Evolutionary conservation across 768 basidiomycete species (phyloP), one percentile per base, ranked within the genome.

Genomic region (Boletus tylopilopsis): DNA sequence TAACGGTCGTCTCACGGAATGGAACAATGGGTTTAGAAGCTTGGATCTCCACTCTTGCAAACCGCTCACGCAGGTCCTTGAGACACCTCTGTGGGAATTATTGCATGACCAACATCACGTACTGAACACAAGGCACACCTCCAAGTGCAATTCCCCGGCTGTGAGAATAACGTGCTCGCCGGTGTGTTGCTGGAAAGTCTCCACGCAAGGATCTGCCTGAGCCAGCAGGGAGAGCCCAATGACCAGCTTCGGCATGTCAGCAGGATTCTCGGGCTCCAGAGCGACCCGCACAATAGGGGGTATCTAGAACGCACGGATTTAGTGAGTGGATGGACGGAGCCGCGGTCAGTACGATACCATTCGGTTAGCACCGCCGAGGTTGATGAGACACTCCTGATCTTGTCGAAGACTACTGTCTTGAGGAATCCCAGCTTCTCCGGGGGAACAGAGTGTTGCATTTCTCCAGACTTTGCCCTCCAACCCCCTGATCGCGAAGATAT

Each of bases 121-220:
- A 16, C 11, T 44, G 36, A 47, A 36, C 6, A 10, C 12, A 19
- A 24, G 37, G 53, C 75, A 32, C 47, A 92, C 94, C 82, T 98
- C 96, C 22, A 97, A 72, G 68, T 98, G 96, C 39, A 99, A 71
- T 63, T 98, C 95, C 27, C 96, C 96, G 1, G 96, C 96, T 3
- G 90, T 90, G 51, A 97, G 69, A 55, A 99, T 96, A 48, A 99
- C 96, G 66, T 96, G 88, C 66, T 99, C 96, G 27, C 96, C 96
- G 0, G 94, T 96, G 60, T 91, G 82, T 68, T 98, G 96, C 57
- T 97, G 94, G 66, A 97, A 94, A 0, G 90, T 94, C 64, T 98
- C 93, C 5, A 95, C 94, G 56, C 94, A 98, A 1, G 96, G 95
- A 71, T 98, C 96, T 5, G 94, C 87, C 64, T 97, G 94, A 57